A percentile compares a stretch with the other conserved stretches of the same genome.
phyloP scores from a whole-genome alignment of 192 early-diverging fungal species.

The Podila epicladia region DNA sequence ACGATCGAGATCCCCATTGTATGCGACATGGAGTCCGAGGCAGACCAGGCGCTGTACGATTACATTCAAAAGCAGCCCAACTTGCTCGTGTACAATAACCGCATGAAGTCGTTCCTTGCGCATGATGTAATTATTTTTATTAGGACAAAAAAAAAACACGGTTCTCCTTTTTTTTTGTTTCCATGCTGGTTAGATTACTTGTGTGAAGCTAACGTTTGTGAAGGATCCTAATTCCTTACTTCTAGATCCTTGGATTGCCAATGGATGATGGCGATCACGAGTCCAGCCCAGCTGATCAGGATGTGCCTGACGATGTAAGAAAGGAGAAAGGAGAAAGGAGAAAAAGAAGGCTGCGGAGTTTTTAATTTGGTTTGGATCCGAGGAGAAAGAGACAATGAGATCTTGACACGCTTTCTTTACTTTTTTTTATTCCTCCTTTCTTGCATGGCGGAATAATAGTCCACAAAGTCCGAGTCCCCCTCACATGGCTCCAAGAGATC shows the following conservation, averaged over 20 bases:
- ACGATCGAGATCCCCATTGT: slow-evolving; percentile 50
- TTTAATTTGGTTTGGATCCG: no score
- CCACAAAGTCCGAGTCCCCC: slow-evolving; percentile 17
- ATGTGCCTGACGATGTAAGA: slow-evolving; percentile 31
- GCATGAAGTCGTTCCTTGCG: slow-evolving; percentile 49
- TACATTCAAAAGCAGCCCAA: slow-evolving; percentile 49
- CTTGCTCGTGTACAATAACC: slow-evolving; percentile 42
- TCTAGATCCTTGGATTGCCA: slow-evolving; percentile 43
- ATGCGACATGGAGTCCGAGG: slow-evolving; percentile 45
- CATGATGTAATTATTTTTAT: slow-evolving; percentile 27
- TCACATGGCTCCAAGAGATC: slow-evolving; percentile 38
- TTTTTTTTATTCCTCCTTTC: no score
- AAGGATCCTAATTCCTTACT: background rate
- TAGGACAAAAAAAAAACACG: background rate
- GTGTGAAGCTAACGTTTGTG: no score
- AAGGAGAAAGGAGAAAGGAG: background rate
- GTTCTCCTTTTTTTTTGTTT: no score
- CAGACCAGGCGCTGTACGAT: slow-evolving; percentile 36
- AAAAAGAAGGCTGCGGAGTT: background rate
- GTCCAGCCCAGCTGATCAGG: slow-evolving; percentile 25
- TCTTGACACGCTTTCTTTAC: no score
- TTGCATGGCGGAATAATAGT: background rate
- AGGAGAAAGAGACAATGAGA: no score
- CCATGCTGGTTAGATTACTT: no score
- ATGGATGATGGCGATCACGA: slow-evolving; percentile 32